Evolutionary conservation across 192 early-diverging fungal species (phyloP), one percentile per base, ranked within the genome.

Genomic region (Backusella mclennaniae): DNA sequence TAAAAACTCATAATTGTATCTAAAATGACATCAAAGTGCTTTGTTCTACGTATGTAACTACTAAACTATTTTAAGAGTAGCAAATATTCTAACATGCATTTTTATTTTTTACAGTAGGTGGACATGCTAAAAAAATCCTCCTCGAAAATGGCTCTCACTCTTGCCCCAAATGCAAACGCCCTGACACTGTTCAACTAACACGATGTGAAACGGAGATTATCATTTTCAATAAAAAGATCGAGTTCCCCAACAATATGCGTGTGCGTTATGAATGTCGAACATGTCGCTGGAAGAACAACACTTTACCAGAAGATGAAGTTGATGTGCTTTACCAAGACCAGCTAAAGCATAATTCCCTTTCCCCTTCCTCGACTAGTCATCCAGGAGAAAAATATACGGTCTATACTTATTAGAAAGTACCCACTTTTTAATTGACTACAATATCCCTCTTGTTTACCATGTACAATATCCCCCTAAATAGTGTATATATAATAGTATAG

Each of bases 231-330:
- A 83, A 67, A 49, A 52, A 38, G 19, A 75, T 80, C 49, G 76
- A 79, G 19, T 67, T 80, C 33, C 78, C 79, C 4, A 73, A 77
- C 19, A 80, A 77, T 35, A 77, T 75, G 75, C 71, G 73, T 12
- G 78, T 80, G 5, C 75, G 76, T 35, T 83, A 83, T 38, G 82
- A 83, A 38, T 83, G 82, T 44, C 31, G 52, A 6, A 56, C 67
- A 70, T 83, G 82, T 35, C 35, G 39, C 9, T 83, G 82, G 82
- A 83, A 80, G 68, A 77, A 59, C 21, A 75, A 76, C 4, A 68
- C 67, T 66, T 68, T 79, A 33, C 77, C 77, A 17, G 81, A 83
- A 21, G 53, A 77, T 72, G n/a, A 59, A 35, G 26, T 68, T 44
- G 56, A 29, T 1, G 26, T 29, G 9, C 6, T 2, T 29, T 29